Conservation (phyloP, 1,139 yeast genomes). For the Tardiomyces digboiensis region DNA sequence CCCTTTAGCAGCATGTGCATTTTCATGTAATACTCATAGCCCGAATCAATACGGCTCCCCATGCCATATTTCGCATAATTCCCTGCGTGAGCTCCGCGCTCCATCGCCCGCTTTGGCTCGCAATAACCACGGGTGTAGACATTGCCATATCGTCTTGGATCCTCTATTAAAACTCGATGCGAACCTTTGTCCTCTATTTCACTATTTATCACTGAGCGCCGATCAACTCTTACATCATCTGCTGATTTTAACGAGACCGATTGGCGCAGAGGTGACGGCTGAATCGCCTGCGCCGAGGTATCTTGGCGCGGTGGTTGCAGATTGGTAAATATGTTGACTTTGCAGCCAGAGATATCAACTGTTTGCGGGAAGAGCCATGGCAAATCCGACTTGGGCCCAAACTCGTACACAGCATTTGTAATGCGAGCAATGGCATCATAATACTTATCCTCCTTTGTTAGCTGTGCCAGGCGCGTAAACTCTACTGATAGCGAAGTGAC, state of each 20-base stretch:
- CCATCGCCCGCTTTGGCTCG: not conserved
- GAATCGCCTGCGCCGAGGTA: no score
- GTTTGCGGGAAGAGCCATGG: conserved; percentile 35
- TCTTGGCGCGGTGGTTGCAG: no score
- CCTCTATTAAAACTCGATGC: not conserved
- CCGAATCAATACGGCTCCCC: conserved; percentile 61
- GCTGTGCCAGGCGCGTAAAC: conserved; percentile 54
- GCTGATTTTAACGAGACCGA: no score
- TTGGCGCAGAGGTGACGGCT: no score
- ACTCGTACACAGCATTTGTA: conserved; percentile 30
- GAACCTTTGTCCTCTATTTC: no score
- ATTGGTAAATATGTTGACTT: conserved; percentile 7
- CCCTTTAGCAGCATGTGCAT: conserved; percentile 45
- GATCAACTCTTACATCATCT: no score
- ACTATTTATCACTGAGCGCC: no score
- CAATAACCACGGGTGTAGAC: not conserved
- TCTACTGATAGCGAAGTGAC: conserved; percentile 62
- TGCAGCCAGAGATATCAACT: conserved; percentile 44
- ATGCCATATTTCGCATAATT: conserved; percentile 24
- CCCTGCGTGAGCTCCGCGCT: not conserved
- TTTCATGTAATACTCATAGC: conserved; percentile 60
- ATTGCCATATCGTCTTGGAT: not conserved
- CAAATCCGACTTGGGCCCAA: conserved; percentile 23
- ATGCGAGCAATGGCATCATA: conserved; percentile 38
- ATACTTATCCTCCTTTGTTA: conserved; percentile 50